Conservation (phyloP, 2,329 filamentous ascomycete species). For the Didymella pinodella region DNA sequence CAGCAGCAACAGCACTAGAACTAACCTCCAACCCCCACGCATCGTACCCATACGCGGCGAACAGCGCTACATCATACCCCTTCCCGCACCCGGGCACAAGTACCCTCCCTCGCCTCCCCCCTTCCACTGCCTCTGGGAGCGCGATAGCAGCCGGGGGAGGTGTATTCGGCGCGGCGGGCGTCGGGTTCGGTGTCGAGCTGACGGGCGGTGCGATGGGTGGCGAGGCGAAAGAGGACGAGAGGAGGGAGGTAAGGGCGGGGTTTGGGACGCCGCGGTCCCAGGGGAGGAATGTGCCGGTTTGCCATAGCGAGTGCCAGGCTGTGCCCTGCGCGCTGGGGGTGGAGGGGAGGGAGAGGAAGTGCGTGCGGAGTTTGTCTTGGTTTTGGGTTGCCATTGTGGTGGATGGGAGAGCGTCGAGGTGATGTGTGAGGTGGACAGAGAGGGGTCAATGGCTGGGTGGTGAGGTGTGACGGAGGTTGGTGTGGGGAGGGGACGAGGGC, state of each 20-base stretch:
- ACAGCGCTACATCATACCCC: conserved; percentile 80
- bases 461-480: conserved; percentile 3
- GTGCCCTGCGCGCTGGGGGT: conserved; percentile 56
- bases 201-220: conserved; percentile 13
- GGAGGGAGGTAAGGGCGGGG: conserved; percentile 64
- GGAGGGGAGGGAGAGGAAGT: conserved; percentile 55
- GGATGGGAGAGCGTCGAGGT: background rate
- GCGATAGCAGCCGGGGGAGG: conserved; percentile 37
- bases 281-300: conserved; percentile 60
- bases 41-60: conserved; percentile 79
- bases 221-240: conserved; percentile 37
- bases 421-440: background rate
- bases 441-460: conserved; percentile 7
- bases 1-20: conserved; percentile 57
- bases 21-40: conserved; percentile 77
- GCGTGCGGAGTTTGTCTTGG: conserved; percentile 50
- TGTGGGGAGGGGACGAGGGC: conserved; percentile 11
- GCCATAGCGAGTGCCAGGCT: conserved; percentile 67
- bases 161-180: conserved; percentile 27
- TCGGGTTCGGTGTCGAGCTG: conserved; percentile 28
- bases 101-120: conserved; percentile 60
- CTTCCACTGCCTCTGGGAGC: conserved; percentile 13
- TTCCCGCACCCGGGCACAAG: conserved; percentile 83
- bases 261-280: conserved; percentile 68
- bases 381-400: conserved; percentile 37